phyloP scores from a whole-genome alignment of 2,329 filamentous ascomycete genomes.

The Aspergillus clavatus region DNA sequence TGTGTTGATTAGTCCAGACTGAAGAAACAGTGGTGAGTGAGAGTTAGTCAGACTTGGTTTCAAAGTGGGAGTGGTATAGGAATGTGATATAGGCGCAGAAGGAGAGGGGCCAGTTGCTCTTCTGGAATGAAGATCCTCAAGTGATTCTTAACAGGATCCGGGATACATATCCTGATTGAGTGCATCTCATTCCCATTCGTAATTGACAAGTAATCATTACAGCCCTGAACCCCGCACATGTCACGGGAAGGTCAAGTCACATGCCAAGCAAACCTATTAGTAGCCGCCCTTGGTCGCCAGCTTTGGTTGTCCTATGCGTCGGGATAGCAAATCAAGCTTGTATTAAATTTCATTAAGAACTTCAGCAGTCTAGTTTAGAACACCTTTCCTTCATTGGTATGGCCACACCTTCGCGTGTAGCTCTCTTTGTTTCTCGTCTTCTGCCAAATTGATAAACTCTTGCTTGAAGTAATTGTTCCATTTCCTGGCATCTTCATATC shows the following conservation, averaged over 20 bases:
- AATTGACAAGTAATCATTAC: too few relatives aligned
- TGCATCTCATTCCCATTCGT: neutral
- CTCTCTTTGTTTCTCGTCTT: conserved; percentile 9
- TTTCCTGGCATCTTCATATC: conserved; percentile 13
- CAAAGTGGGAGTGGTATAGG: neutral
- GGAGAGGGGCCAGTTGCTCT: neutral
- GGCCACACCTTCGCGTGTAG: conserved; percentile 17
- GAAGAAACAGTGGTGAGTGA: neutral
- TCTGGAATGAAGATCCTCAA: neutral
- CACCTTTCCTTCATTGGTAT: conserved; percentile 5
- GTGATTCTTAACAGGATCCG: neutral
- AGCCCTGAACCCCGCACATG: too few relatives aligned
- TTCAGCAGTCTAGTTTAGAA: too few relatives aligned
- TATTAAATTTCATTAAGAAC: too few relatives aligned
- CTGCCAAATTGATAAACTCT: conserved; percentile 13
- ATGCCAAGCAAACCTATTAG: too few relatives aligned
- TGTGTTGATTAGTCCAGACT: neutral
- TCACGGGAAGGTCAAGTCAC: too few relatives aligned
- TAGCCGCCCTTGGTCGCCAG: too few relatives aligned
- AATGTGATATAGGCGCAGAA: neutral
- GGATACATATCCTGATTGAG: neutral
- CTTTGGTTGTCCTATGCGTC: too few relatives aligned
- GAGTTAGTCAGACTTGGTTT: neutral
- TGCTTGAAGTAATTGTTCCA: conserved; percentile 9
- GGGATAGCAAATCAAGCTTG: too few relatives aligned